Conservation (phyloP, 2,329 filamentous ascomycete species). For the Aspergillus sp. region DNA sequence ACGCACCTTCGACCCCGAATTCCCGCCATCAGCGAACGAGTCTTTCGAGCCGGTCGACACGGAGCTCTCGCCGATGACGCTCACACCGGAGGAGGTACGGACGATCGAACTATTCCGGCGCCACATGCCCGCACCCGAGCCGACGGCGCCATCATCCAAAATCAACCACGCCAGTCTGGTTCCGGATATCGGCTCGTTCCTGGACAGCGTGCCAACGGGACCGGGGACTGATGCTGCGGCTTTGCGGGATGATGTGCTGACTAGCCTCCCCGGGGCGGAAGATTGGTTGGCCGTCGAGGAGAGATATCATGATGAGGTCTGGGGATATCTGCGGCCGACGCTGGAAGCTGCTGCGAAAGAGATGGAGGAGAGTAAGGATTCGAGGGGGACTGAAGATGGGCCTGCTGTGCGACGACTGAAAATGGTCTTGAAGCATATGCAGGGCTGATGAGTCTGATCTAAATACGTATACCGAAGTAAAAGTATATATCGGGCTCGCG, state of each 20-base stretch:
- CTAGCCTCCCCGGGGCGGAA: conserved; percentile 20
- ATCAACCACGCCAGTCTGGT: conserved; percentile 24
- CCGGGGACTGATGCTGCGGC: conserved; percentile 8
- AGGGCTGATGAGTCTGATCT: conserved; percentile 14
- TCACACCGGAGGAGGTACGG: conserved; percentile 18
- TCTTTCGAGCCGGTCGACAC: conserved; percentile 14
- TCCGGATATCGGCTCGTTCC: conserved; percentile 24
- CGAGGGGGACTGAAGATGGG: conserved; percentile 17
- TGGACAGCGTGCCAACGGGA: conserved; percentile 14
- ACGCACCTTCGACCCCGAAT: conserved; percentile 22
- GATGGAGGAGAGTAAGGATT: conserved; percentile 32
- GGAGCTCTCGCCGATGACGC: conserved; percentile 13
- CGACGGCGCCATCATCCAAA: conserved; percentile 3
- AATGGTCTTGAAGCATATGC: conserved; percentile 32
- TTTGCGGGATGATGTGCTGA: conserved; percentile 22
- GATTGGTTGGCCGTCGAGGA: conserved; percentile 29
- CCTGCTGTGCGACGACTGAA: conserved; percentile 30
- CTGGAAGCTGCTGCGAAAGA: conserved; percentile 50
- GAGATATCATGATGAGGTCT: conserved; percentile 50
- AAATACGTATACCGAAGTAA: too few species aligned
- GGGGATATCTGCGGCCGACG: conserved; percentile 53
- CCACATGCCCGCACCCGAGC: conserved; percentile 6
- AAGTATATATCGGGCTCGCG: too few species aligned
- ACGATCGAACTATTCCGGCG: conserved; percentile 25
- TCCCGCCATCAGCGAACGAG: conserved; percentile 14